Base-by-base conservation (phyloP, 345 rosid genomes). In the Brassica juncea region DNA sequence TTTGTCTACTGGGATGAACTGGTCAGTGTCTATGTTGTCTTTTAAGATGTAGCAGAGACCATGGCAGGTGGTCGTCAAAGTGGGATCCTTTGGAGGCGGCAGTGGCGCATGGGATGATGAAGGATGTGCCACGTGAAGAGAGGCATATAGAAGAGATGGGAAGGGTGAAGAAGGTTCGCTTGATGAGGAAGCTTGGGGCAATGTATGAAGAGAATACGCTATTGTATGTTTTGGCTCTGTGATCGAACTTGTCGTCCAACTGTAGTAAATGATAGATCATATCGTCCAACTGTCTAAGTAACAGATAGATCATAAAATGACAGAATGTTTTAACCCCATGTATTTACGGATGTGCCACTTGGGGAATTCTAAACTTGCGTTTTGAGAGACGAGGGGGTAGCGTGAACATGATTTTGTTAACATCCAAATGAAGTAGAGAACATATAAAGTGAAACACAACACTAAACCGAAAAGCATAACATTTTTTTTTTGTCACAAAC, bases 1-100 rank as follows among this genome's bases (percentile, higher is more conserved):
- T 86, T 6, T 15, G 63, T 60, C 97, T 0, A 92, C 93, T 32
- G 98, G 98, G 71, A 91, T 91, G 72, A 91, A 91, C 78, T 91
- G 98, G 85, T 93, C 95, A 15, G 97, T 91, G 85, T 93, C 97
- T 67, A 93, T 91, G 90, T 93, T 91, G 84, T 91, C 95, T 12
- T 93, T 87, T 57, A 91, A 86, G 5, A 93, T 92, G 52, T 88
- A 93, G 82, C 98, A 93, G 75, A 84, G 90, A 11, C 98, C 97
- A 16, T 91, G 95, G 71, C 91, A 93, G 57, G 86, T 19, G 8
- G 73, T 84, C 52, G 37, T 19, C 19, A 19, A 19, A 19, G 19
- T 19, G 19, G 19, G 74, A 4, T 39, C 32, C 67, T 2, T 1
- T 2, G 19, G 68, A 34, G 49, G 84, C 35, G 68, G 83, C 60